Base-by-base conservation (phyloP, 257 asterid genomes). In the Fraxinus cuspidata region DNA sequence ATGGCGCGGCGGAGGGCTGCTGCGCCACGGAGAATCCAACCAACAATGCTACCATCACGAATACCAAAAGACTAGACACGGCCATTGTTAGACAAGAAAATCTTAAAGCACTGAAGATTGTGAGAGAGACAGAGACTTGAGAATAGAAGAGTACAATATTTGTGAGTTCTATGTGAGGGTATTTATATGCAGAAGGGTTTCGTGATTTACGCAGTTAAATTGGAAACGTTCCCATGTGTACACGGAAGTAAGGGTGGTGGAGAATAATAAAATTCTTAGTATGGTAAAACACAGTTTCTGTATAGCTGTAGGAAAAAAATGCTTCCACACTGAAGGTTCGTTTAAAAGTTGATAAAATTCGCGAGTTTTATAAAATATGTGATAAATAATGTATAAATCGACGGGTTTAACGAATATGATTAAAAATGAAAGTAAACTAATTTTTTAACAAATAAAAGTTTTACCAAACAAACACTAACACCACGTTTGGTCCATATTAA, bases 161-260 rank as follows among this genome's bases (percentile, higher is more conserved):
- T 63, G 69, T 34, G 75, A 18, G 53, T 35, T 3, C 1, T 38
- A 15, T 37, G 81, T 35, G 29, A 63, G 71, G 72, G 77, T 71
- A 80, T 82, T 79, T 82, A 85, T 85, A 85, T 79, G 78, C 32
- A 58, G 32, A 69, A 68, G 37, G 75, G 15, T 28, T 15, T 67
- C 27, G 56, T 29, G 10, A 12, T 51, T 18, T 7, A 3, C 40
- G 40, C 9, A 47, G 49, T 18, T 37, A 35, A 75, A 71, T 81
- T 81, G 40, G 77, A 81, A 69, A 4, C 4, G 44, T 10, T 37
- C 42, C 16, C 12, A 4, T 70, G 74, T 71, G 13, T 10, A 42
- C 34, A 56, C 31, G 76, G 40, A 15, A 25, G 56, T 42, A 7
- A 69, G 80, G 81, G 77, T 74, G 78, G 83, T 71, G 81, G 44